Percentiles rank a stretch among this genome's conserved stretches.
Conservation (phyloP, 2,329 filamentous ascomycete species). For the Helotiales sp. region DNA sequence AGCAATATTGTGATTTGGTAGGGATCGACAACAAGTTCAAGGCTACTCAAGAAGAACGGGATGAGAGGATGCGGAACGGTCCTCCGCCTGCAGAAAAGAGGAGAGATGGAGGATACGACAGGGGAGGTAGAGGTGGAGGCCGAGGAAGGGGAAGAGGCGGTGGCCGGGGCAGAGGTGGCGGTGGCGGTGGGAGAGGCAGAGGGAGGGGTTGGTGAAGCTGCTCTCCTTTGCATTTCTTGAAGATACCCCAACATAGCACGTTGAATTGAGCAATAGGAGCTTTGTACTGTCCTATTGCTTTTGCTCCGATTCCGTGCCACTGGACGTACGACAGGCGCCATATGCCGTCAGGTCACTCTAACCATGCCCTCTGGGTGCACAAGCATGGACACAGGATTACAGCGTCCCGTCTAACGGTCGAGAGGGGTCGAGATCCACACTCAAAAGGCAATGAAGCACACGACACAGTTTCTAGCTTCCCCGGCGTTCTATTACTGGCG, state of each 20-base stretch:
- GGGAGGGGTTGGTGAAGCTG: conserved; percentile 17
- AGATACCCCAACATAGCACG: conserved; percentile 24
- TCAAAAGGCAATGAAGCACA: background rate
- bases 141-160: conserved; percentile 37
- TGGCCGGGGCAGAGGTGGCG: conserved; percentile 37
- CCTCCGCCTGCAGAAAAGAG: conserved; percentile 47
- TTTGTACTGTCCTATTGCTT: background rate
- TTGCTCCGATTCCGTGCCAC: background rate
- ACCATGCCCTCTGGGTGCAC: background rate
- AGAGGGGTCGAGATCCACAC: background rate
- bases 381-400: background rate
- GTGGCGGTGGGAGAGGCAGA: conserved; percentile 34
- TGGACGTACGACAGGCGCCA: background rate
- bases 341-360: background rate
- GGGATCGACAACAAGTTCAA: conserved; percentile 76
- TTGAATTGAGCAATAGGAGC: background rate
- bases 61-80: conserved; percentile 55
- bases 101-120: conserved; percentile 28
- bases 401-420: background rate
- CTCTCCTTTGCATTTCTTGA: conserved; percentile 3
- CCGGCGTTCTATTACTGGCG: too few species aligned
- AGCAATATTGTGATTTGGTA: conserved; percentile 75
- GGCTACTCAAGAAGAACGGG: conserved; percentile 69
- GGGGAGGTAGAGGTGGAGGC: conserved; percentile 34
- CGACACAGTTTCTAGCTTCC: background rate